Conservation (phyloP, 148 eudicot species). For the Camellia sinensis region DNA sequence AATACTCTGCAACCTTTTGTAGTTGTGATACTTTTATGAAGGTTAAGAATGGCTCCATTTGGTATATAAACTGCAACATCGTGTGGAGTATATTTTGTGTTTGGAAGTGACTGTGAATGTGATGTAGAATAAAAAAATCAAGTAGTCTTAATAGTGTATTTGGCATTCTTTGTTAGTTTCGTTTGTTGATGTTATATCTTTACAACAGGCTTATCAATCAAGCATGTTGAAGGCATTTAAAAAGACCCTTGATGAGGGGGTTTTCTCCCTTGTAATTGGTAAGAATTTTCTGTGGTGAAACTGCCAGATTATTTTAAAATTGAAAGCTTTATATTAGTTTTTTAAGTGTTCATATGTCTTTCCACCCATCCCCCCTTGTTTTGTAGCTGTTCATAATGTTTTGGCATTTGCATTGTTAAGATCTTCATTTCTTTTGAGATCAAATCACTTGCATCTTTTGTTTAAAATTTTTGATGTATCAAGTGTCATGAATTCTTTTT, state of each 20-base stretch:
- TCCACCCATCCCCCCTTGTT: neutral
- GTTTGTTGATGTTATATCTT: constrained; percentile 18
- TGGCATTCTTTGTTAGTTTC: constrained; percentile 3
- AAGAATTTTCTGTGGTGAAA: constrained; percentile 39
- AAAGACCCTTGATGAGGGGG: constrained; percentile 97
- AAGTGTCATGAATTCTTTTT: neutral
- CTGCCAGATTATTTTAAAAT: constrained; percentile 2
- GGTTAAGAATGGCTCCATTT: too few species aligned
- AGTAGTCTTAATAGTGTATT: too few species aligned
- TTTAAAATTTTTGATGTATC: neutral
- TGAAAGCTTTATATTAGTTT: constrained; percentile 6
- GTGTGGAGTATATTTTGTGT: too few species aligned
- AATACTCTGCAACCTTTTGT: too few species aligned
- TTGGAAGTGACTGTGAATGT: too few species aligned
- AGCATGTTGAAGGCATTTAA: constrained; percentile 99
- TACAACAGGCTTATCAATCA: constrained; percentile 81
- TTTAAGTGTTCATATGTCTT: neutral
- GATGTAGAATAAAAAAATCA: too few species aligned
- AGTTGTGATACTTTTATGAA: too few species aligned
- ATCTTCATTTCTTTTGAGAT: constrained; percentile 2
- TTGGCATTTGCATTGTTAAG: constrained; percentile 9
- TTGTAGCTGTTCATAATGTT: constrained; percentile 8
- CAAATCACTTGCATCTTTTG: constrained; percentile 8
- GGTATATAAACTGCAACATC: too few species aligned
- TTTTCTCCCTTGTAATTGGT: constrained; percentile 89